A percentile compares a stretch with the other conserved stretches of the same genome.
Evolutionary conservation across 495 filamentous ascomycete genomes (phyloP).

Genomic region (Podospora appendiculata): DNA sequence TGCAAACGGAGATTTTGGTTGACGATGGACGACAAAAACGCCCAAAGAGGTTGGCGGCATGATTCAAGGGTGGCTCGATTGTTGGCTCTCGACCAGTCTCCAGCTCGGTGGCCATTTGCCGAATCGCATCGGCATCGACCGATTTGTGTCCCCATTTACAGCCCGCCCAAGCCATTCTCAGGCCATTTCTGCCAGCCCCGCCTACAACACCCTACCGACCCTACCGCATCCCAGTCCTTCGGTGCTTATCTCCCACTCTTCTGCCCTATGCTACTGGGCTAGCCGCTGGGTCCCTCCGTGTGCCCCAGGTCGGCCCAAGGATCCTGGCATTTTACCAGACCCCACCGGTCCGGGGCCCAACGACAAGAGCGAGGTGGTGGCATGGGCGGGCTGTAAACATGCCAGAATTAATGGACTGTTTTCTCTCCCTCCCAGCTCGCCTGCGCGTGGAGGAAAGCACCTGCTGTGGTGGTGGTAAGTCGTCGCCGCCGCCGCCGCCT

Average conservation of each 20-base stretch:
- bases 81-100: conserved; percentile 5
- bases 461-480: no score
- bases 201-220: conserved; percentile 6
- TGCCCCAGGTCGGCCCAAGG: neutral
- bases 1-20: no score
- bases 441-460: no score
- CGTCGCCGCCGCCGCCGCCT: no score
- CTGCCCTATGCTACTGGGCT: neutral
- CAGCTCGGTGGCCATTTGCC: conserved; percentile 18
- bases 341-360: no score
- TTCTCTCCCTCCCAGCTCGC: no score
- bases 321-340: no score
- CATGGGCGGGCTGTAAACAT: neutral
- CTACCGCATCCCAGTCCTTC: neutral
- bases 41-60: conserved; percentile 8
- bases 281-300: neutral
- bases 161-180: conserved; percentile 18
- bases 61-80: conserved; percentile 27
- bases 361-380: no score
- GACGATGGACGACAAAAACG: no score
- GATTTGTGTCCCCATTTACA: conserved; percentile 25
- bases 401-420: neutral
- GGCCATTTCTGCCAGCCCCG: conserved; percentile 26
- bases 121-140: conserved; percentile 23
- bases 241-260: conserved; percentile 11